These are phyloP conservation scores for cucumber (Cucumis sativus) DNA, from an alignment of 306 rosid species.

Conservation along the genomic window DNA sequence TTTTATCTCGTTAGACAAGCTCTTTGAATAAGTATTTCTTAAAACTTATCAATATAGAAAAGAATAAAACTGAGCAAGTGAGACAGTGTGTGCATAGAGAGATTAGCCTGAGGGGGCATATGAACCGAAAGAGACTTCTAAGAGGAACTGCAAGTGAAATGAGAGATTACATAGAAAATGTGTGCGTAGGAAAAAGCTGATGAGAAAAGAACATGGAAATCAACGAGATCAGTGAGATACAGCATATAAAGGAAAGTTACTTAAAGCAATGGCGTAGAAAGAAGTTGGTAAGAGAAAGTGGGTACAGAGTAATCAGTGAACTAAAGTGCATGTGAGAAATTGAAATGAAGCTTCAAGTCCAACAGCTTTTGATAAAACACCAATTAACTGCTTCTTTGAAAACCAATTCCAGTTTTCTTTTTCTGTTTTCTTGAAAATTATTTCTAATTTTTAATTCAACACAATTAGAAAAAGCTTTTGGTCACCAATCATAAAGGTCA, in stretches of 20 bases:
- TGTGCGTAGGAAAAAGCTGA: neutral
- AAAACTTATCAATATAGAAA: neutral
- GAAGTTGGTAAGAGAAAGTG: neutral
- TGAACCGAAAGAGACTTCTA: neutral
- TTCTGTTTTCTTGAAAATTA: neutral
- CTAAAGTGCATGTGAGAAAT: neutral
- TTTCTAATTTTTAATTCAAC: neutral
- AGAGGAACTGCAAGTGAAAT: neutral
- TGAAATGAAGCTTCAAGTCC: neutral
- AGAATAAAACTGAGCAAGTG: neutral
- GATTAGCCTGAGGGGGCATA: neutral
- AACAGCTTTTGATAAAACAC: neutral
- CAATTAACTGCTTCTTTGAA: neutral
- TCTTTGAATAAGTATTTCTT: neutral
- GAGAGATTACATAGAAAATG: neutral
- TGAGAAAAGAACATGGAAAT: neutral
- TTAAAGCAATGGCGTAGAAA: neutral
- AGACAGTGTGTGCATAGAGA: neutral
- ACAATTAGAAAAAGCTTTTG: neutral
- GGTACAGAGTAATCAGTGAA: neutral
- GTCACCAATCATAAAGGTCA: neutral
- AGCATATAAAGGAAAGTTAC: neutral
- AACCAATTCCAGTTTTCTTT: neutral
- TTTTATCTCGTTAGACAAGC: neutral
- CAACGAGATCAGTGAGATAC: neutral